Base-by-base conservation (phyloP, 371 early-diverging fungal species). In the Mucor mucedo region DNA sequence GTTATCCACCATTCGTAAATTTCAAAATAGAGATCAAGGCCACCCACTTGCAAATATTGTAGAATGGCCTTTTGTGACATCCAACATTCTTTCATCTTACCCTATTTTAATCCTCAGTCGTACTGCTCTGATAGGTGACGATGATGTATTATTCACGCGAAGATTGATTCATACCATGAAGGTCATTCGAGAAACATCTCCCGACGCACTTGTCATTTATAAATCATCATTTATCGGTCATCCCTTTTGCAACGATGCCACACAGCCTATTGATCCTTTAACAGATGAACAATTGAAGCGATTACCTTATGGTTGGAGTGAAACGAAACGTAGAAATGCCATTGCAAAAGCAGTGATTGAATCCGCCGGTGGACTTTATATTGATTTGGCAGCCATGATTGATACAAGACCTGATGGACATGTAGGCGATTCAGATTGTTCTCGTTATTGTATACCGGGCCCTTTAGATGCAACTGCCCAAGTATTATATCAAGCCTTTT, bases 401-500 rank as follows among this genome's bases (percentile, higher is more conserved):
- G 82, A 83, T 40, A 32, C 73, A 28, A 61, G 88, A 44, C 82
- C 84, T 0, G 88, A 87, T 73, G 88, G 85, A 6, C 85, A 86
- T 59, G 69, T 87, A 52, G 88, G 84, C n/a, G 80, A 82, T 8
- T 85, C 82, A 29, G 88, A 87, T 60, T 87, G 88, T 58, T 48
- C 83, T 14, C 70, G 88, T 42, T 87, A 84, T 64, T 87, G 86
- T 66, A 84, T 86, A 7, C 88, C 88, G 2, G 88, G 88, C 16
- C 88, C 88, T 0, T 29, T 80, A 38, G 88, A 87, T 72, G 79
- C 76, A 5, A 85, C 84, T 65, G 71, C 73, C 4, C 75, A 80
- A 39, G 65, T 87, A 5, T 56, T 86, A 29, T 86, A 82, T 48
- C 74, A 87, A 54, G 72, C 75, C 0, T 75, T 86, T 59, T 41